Evolutionary conservation across 2,329 filamentous ascomycete genomes (phyloP).

Genomic region (Shiraia bambusicola): DNA sequence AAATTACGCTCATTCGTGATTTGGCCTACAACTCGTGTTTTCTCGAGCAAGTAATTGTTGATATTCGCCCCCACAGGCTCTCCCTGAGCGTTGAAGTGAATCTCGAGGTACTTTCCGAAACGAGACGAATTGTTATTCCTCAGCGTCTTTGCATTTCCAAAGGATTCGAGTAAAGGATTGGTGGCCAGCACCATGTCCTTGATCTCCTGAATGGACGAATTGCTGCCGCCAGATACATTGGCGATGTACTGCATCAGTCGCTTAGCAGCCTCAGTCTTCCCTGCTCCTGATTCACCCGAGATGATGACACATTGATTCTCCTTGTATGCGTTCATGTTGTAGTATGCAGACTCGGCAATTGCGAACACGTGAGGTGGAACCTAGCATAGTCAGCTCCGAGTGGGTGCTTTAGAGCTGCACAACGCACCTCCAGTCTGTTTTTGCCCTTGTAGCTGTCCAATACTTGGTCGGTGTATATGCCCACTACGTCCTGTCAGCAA

Average conservation of each 20-base stretch:
- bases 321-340: conserved; percentile 99
- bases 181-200: conserved; percentile 99
- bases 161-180: conserved; percentile 94
- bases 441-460: conserved; percentile 94
- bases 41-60: conserved; percentile 96
- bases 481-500: conserved; percentile 60
- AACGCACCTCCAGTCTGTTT: conserved; percentile 76
- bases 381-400: conserved; percentile 29
- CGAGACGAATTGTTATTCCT: conserved; percentile 98
- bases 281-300: conserved; percentile 94
- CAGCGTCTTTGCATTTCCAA: conserved; percentile 96
- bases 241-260: conserved; percentile 99
- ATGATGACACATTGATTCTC: conserved; percentile 99
- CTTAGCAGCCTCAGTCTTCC: conserved; percentile 98
- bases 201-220: conserved; percentile 89
- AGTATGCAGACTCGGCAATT: conserved; percentile 93
- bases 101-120: conserved; percentile 97
- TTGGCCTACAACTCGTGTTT: conserved; percentile 91
- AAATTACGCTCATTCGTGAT: conserved; percentile 96
- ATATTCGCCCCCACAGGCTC: conserved; percentile 96
- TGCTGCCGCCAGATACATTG: conserved; percentile 83
- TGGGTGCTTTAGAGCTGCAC: background rate
- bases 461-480: conserved; percentile 95
- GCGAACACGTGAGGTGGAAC: conserved; percentile 95
- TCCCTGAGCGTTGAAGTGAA: conserved; percentile 89